Base-by-base conservation (phyloP, 2,329 filamentous ascomycete genomes). In the Aspergillus intermedius region DNA sequence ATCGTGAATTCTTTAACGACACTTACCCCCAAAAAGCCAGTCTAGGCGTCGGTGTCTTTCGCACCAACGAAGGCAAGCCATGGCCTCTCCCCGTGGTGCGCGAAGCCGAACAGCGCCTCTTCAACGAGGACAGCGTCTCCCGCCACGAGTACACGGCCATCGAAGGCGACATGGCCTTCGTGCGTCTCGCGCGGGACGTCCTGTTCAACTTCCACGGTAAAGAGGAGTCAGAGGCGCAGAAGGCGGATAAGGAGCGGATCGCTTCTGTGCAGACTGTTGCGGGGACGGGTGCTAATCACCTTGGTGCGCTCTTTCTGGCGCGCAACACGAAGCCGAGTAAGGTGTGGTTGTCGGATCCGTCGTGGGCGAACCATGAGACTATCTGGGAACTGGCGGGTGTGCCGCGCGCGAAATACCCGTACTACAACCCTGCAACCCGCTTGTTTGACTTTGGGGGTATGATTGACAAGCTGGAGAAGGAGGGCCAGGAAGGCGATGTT, bases 101-200 rank as follows among this genome's bases (percentile, higher is more conserved):
- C 74, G 91, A 91, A 84, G 90, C 91, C 17, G 66, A 69, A 75
- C 65, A 75, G 59, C 50, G 89, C 60, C 81, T 89, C 61, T 80
- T 95, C 56, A 84, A 82, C 66, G 84, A 86, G 68, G 88, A 96
- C 72, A 88, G 90, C 64, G 80, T 88, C 47, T 80, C 93, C 62
- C 91, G 96, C 74, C 93, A 97, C 77, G 93, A 98, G 77, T 98
- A 97, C 75, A 88, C 91, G 49, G 90, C 91, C 49, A 97, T 97
- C 69, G 86, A 89, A 56, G 93, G 93, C 64, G 80, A 95, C 54
- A 74, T 83, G 46, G 77, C 83, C 52, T 95, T 97, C 75, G 91
- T 89, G 49, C 79, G 81, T 63, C 89, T 91, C 65, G 91, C 91
- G 21, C 87, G 88, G 63, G 88, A 93, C 75, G 79, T 97, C 58